Evolutionary conservation across 805 yeast species (phyloP).

Genomic region (Kluyveromyces starmeri): DNA sequence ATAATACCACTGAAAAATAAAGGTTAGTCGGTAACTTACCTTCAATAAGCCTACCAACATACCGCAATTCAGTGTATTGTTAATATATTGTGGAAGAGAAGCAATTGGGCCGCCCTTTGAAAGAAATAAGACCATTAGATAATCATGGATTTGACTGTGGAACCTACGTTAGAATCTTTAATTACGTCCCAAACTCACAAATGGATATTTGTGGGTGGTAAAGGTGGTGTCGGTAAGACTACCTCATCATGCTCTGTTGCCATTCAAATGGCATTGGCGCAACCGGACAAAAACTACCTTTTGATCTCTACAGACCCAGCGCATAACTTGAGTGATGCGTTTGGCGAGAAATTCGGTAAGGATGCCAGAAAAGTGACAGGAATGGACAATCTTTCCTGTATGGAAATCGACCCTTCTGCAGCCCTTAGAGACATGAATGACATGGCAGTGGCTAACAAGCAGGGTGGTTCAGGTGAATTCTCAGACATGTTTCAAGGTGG

Average conservation of each 20-base stretch:
- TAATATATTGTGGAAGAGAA: no score
- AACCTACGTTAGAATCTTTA: slow-evolving; percentile 63
- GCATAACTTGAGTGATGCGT: slow-evolving; percentile 94
- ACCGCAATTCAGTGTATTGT: no score
- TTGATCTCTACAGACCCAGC: slow-evolving; percentile 98
- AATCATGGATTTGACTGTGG: slow-evolving; percentile 49
- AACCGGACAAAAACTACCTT: slow-evolving; percentile 73
- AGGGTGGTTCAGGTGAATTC: slow-evolving; percentile 33
- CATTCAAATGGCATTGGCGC: slow-evolving; percentile 77
- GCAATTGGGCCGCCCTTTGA: no score
- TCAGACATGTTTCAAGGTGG: slow-evolving; percentile 29
- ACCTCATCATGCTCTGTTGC: slow-evolving; percentile 95
- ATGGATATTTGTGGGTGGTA: slow-evolving; percentile 99
- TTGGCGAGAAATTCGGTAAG: slow-evolving; percentile 95
- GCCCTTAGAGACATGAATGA: slow-evolving; percentile 81
- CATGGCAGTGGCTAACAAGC: slow-evolving; percentile 31
- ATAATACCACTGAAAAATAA: no score
- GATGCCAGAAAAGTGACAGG: slow-evolving; percentile 95
- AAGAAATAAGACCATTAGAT: no score
- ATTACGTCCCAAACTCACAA: slow-evolving; percentile 62
- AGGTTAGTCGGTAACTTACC: no score
- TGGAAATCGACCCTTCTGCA: slow-evolving; percentile 97
- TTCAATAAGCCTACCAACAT: no score
- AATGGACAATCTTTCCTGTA: slow-evolving; percentile 78
- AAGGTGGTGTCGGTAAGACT: slow-evolving; percentile 99